Base-by-base conservation (phyloP, 2,329 filamentous ascomycete genomes). In the Aspergillus sp. region DNA sequence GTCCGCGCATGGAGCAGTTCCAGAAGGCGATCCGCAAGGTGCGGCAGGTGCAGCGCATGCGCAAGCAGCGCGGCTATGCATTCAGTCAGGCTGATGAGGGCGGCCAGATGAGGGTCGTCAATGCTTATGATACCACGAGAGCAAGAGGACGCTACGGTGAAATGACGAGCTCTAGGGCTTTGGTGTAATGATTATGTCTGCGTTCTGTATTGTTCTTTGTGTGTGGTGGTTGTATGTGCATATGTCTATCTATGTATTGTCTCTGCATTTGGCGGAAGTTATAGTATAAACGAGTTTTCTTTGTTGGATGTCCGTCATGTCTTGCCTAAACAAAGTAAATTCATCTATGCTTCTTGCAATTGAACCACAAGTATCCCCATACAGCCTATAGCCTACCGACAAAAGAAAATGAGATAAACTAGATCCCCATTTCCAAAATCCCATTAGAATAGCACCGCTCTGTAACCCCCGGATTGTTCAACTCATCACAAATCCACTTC, bases 1-100 rank as follows among this genome's bases (percentile, higher is more conserved):
- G 94, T 67, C 94, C 94, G 56, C 86, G 94, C 67, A 99, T 99
- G 94, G 94, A 99, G 68, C 94, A 99, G 75, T 99, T 99, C 80
- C 94, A 99, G 76, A 99, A 99, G 76, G 94, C 94, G 19, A 97
- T 99, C 67, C 88, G 94, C 65, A 99, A 99, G 76, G 94, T 99
- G 49, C 85, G 94, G 47, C 94, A 99, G 74, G 94, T 97, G 38
- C 94, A 97, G 76, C 89, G 94, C 59, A 99, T 97, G 94, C 90
- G 94, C 70, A 99, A 99, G 76, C 94, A 99, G 76, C 88, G 94
- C 67, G 94, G 94, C 32, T 99, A 99, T 69, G 94, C 94, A 56
- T 99, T 99, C 75, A 96, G 90, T 63, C 92, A 96, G 74, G 95
- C 93, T 53, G 94, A 99, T 70, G 94, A 99, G 73, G 90, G 87